A percentile compares a stretch with the other conserved stretches of the same genome.
Evolutionary conservation across 805 yeast species (phyloP).

Genomic region (Candida odintsovae): DNA sequence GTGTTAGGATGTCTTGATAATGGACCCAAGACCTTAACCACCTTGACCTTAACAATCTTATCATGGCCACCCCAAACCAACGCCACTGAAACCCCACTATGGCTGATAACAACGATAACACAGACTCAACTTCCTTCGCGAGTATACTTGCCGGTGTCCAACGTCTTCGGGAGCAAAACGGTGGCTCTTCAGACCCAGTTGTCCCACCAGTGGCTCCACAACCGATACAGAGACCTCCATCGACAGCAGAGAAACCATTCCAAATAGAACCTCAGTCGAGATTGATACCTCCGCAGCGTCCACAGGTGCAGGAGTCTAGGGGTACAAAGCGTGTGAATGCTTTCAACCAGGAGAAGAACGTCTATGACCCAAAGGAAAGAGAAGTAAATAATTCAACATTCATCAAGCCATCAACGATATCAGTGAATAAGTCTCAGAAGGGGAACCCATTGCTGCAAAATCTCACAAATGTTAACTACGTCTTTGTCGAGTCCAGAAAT

Average conservation of each 20-base stretch:
- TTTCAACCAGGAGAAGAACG: background rate
- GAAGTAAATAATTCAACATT: background rate
- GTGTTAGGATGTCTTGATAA: background rate
- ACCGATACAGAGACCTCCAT: constrained; percentile 1
- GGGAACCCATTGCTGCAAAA: constrained; percentile 65
- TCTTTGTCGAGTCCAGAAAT: constrained; percentile 39
- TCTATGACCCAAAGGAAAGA: background rate
- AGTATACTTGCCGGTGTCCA: constrained; percentile 68
- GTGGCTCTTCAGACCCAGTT: constrained; percentile 4
- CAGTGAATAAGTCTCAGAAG: constrained; percentile 60
- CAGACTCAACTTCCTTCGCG: constrained; percentile 60
- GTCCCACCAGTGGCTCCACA: constrained; percentile 1
- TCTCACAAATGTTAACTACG: constrained; percentile 49
- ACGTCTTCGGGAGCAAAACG: constrained; percentile 34
- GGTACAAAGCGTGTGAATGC: background rate
- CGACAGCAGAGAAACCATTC: background rate
- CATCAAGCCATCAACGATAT: constrained; percentile 30
- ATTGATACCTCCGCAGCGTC: background rate
- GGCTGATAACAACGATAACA: constrained; percentile 10
- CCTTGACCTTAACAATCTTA: too few relatives aligned
- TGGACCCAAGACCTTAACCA: too few relatives aligned
- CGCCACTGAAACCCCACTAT: background rate
- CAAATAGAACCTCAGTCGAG: background rate
- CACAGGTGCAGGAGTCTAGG: background rate
- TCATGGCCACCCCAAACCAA: background rate